Evolutionary conservation across 345 rosid genomes (phyloP), one percentile per base, ranked within the genome.

Genomic region (Euclidium syriacum): DNA sequence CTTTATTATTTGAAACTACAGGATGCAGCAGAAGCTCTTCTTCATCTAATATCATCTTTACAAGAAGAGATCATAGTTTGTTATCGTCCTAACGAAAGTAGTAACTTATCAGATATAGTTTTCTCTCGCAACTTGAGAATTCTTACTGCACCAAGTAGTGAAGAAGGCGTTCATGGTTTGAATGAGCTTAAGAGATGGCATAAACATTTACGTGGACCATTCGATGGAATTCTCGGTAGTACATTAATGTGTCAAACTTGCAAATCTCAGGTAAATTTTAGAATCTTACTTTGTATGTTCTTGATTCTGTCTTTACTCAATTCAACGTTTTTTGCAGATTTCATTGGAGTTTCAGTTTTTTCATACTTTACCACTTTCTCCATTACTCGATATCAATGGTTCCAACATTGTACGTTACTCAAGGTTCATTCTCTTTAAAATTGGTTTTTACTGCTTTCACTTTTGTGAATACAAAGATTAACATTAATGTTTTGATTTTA

Each of bases 11-110:
- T 71, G 43, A 9, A 56, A 40, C 27, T n/a, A 33, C 72, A 92
- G 98, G 96, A 92, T 79, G 95, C 96, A 39, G 87, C 80, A 18
- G 96, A 92, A 84, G 98, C 96, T 16, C 76, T 92, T 70, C 89
- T 85, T 79, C 94, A 82, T 77, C 78, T 92, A 10, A 70, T 85
- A 23, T 82, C 86, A 33, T 86, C 94, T 57, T 63, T 92, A 73
- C 84, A 91, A 76, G 80, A 83, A 67, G 94, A 92, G 78, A 74
- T 80, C 67, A 75, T 78, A 1, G 79, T 76, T 64, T 76, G 68
- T 62, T 89, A 85, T 47, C 74, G 63, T 68, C 82, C 83, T 35
- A 52, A 12, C 63, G 77, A 58, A 60, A 73, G 48, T 68, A 33
- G 65, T 66, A 64, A 84, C 47, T 59, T 92, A 11, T 76, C 76